Base-by-base conservation (phyloP, 2,329 filamentous ascomycete genomes). In the Immersiporthe knoxdaviesiana region DNA sequence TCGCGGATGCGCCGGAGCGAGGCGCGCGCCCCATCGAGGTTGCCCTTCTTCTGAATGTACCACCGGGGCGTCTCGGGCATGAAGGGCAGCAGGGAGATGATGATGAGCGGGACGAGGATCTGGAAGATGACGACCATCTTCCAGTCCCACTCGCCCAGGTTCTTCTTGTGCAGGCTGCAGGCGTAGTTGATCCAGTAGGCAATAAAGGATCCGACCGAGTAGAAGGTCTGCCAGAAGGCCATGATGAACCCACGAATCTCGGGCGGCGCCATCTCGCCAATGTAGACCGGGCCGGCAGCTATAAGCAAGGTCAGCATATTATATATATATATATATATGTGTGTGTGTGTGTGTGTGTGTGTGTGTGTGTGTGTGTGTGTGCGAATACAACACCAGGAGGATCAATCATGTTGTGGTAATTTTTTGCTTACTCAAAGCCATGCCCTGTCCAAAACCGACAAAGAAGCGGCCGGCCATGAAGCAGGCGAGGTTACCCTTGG, bases 51-150 rank as follows among this genome's bases (percentile, higher is more conserved):
- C 78, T 91, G 85, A 71, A 92, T 85, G 76, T 86, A 85, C 90
- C 90, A 92, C 64, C 90, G 85, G 24, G 91, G 91, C 4, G 86
- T 87, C 76, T 91, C 90, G 27, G 89, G 89, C 71, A 91, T 85
- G 76, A 89, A 90, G 54, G 89, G 89, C 18, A 92, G 81, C 47
- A 90, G 83, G 4, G 79, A 72, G 30, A 91, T 79, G 77, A 92
- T 90, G 69, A 91, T 74, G 64, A 84, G 72, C 1, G 90, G 90
- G 32, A 91, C 84, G n/a, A 92, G 78, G 63, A 91, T 82, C 79
- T 92, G 90, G 82, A 92, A 92, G 71, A 92, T 88, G 72, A 92
- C 87, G 18, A 92, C 88, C 81, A 91, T 86, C 74, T 86, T 87
- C 90, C 90, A 92, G 78, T 92, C 89, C 90, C 90, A 92, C 73